phyloP scores from a whole-genome alignment of 1,284 basidiomycete genomes.

The Schizophyllum amplum region DNA sequence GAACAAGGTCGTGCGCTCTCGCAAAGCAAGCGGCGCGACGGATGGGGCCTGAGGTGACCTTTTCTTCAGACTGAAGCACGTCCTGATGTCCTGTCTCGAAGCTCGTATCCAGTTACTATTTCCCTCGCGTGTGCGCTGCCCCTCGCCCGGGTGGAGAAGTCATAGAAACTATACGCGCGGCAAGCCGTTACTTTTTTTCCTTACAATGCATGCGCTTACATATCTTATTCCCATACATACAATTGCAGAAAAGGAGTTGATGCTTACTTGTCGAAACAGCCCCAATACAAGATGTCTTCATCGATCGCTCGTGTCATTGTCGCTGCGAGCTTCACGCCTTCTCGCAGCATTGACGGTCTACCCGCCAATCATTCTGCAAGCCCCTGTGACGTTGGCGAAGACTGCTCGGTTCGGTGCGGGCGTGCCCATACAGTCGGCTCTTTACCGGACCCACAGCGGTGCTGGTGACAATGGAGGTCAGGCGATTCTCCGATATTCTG shows the following conservation, averaged over 20 bases:
- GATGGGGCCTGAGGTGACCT: neutral
- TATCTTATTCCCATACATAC: neutral
- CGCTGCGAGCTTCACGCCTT: neutral
- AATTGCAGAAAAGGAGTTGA: too few relatives aligned
- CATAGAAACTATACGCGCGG: neutral
- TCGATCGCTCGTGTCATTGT: neutral
- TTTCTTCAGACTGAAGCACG: neutral
- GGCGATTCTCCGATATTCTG: neutral
- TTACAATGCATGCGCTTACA: neutral
- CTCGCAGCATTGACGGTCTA: neutral
- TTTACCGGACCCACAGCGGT: neutral
- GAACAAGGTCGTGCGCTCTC: conserved; percentile 69
- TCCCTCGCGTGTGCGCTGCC: neutral
- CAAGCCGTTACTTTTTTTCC: neutral
- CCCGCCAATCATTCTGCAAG: neutral
- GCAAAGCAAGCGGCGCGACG: conserved; percentile 32
- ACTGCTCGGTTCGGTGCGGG: neutral
- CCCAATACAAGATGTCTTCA: neutral
- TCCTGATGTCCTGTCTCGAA: neutral
- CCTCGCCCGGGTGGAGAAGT: neutral
- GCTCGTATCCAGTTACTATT: neutral
- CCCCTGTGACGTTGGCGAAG: neutral
- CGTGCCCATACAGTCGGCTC: neutral
- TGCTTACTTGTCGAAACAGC: too few relatives aligned
- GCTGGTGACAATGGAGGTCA: neutral